Evolutionary conservation across 805 yeast species (phyloP), one percentile per base, ranked within the genome.

Genomic region (Torulaspora maleeae): DNA sequence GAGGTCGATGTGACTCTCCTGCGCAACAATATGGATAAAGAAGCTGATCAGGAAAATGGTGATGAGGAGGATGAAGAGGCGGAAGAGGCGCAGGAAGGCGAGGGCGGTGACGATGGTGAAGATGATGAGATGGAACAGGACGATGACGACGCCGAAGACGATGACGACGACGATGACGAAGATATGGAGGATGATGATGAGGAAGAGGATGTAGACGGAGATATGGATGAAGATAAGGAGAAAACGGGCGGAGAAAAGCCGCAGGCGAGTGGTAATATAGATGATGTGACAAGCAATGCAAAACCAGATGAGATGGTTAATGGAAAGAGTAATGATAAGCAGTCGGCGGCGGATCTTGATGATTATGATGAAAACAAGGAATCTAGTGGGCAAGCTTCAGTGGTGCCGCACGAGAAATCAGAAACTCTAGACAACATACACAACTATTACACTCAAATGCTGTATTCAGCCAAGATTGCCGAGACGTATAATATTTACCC

Each of bases 401-500:
- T 4, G 66, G 55, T 22, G 33, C 34, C 11, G 58, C 62, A 52
- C 5, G 63, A 55, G 58, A 46, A 28, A 56, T 52, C 8, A 58
- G 50, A 27, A 57, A 54, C 54, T 24, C 45, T 53, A 15, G 59
- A 52, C 25, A 54, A 52, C 10, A 51, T 64, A n/a, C 62, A 68
- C 42, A 61, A 65, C 9, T 60, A 63, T 36, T 63, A 64, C 34
- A 51, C 54, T n/a, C 61, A 59, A 7, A 56, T 72, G 16, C 51
- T 59, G 1, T 54, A 62, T n/a, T 76, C 77, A 24, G 78, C 85
- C 1, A 67, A 70, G 43, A 41, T 66, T 0, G 80, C 87, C 7
- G 70, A 74, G 2, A 67, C 77, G 1, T 80, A 81, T 54, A 95
- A 86, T 46, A 79, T 91, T 2, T 72, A 78, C 30, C 98, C 99